Evolutionary conservation across 208 protist genomes (phyloP), one percentile per base, ranked within the genome.

Genomic region (Trypanosoma platydactyli): DNA sequence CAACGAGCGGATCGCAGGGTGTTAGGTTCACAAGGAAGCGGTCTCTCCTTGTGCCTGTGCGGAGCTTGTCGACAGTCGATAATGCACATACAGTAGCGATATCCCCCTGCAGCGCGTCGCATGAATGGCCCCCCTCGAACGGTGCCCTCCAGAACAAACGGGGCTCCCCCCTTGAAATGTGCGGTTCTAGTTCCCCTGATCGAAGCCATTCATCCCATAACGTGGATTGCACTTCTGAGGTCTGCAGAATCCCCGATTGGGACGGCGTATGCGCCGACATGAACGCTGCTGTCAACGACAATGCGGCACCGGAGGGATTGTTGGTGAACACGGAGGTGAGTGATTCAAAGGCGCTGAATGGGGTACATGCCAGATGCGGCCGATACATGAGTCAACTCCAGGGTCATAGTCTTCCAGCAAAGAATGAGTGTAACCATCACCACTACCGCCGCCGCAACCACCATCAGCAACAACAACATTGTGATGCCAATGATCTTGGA

Each of bases 101-200:
- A 5, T 59, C 33, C 3, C 25, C n/a, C n/a, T 25, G 33, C 20
- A 44, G n/a, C 54, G 25, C 33, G 3, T 59, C 20, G 24, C 15
- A 46, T 59, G 54, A 59, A 7, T 59, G 54, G 54, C 3, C 29
- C 1, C 42, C 54, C 15, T 59, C 54, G 12, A 40, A 20, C 25
- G 29, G 51, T 4, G 30, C 33, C 16, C 13, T 56, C 24, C 51
- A 27, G 9, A 56, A n/a, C 16, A 35, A 12, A 1, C 51, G 5
- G 22, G 9, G 24, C 22, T 16, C 18, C 22, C 27, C 2, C 22
- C 18, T 27, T 11, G 3, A 3, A 4, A n/a, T n/a, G 35, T 46
- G 54, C 20, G 54, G 13, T 35, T 38, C 30, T 46, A 35, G 29
- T 54, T 15, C 22, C 12, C 13, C 49, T 30, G 49, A 30, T 22